Conservation (phyloP, 2,329 filamentous ascomycete species). For the Fusarium sp. region DNA sequence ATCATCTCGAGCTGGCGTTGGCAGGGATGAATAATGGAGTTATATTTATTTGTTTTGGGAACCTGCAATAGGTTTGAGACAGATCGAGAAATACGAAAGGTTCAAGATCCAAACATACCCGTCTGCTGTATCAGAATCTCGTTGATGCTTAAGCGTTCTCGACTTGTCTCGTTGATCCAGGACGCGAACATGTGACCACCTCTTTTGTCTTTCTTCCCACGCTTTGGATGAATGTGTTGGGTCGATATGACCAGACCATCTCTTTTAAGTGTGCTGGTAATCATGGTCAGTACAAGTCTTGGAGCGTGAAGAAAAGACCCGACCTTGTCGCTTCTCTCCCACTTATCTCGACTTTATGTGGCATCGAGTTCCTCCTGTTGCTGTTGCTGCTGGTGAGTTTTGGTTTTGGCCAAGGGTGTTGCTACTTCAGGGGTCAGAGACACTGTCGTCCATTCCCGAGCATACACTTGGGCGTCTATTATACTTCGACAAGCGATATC, state of each 20-base stretch:
- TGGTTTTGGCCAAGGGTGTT: background rate
- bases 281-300: background rate
- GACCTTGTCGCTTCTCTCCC: slow-evolving; percentile 5
- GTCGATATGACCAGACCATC: background rate
- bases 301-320: background rate
- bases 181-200: slow-evolving; percentile 13
- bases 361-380: slow-evolving; percentile 7
- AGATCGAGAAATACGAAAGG: slow-evolving; percentile 18
- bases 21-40: slow-evolving; percentile 32
- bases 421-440: background rate
- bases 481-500: background rate
- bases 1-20: slow-evolving; percentile 39
- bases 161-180: slow-evolving; percentile 25
- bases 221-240: background rate
- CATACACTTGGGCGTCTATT: background rate
- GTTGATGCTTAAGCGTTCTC: slow-evolving; percentile 24
- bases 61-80: slow-evolving; percentile 27
- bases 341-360: slow-evolving; percentile 8
- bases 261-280: background rate
- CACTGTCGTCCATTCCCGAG: background rate
- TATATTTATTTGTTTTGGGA: slow-evolving; percentile 21
- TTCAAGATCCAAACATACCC: slow-evolving; percentile 17
- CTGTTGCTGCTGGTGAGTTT: background rate
- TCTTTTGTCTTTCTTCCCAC: background rate
- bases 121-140: slow-evolving; percentile 14